Conservation (phyloP, 805 yeast genomes). For the Cyberlindnera meyerae region DNA sequence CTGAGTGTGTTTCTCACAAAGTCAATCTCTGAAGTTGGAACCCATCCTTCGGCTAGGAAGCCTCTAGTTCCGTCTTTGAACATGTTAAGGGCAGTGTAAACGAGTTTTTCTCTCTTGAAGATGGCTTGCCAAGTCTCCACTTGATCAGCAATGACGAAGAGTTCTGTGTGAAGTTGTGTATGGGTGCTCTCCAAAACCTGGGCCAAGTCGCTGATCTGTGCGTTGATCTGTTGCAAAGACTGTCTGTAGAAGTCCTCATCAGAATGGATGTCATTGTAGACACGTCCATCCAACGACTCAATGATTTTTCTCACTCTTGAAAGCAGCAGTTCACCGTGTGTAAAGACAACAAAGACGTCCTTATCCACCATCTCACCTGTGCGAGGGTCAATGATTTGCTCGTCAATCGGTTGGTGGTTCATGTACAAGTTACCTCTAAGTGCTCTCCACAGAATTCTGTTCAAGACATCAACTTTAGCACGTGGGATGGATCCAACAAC, state of each 20-base stretch:
- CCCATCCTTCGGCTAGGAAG: slow-evolving; percentile 94
- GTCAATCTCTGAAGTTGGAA: slow-evolving; percentile 73
- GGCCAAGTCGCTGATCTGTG: slow-evolving; percentile 39
- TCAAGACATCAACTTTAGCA: slow-evolving; percentile 62
- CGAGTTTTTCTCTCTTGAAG: slow-evolving; percentile 74
- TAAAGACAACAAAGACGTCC: slow-evolving; percentile 80
- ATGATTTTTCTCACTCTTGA: slow-evolving; percentile 75
- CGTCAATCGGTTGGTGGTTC: slow-evolving; percentile 66
- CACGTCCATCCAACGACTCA: slow-evolving; percentile 83
- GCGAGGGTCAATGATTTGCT: slow-evolving; percentile 60
- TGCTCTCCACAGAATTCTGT: slow-evolving; percentile 86
- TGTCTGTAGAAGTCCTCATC: slow-evolving; percentile 33
- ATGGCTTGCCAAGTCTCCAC: slow-evolving; percentile 68
- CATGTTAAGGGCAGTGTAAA: slow-evolving; percentile 73
- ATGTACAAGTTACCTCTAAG: slow-evolving; percentile 88
- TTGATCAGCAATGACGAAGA: slow-evolving; percentile 71
- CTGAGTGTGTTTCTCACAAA: slow-evolving; percentile 62
- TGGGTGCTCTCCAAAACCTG: slow-evolving; percentile 62
- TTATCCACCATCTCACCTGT: slow-evolving; percentile 57
- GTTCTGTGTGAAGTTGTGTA: slow-evolving; percentile 68
- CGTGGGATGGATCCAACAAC: slow-evolving; percentile 77
- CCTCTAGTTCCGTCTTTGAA: slow-evolving; percentile 83
- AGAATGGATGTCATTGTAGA: slow-evolving; percentile 48
- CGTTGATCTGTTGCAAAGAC: slow-evolving; percentile 21
- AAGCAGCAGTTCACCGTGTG: slow-evolving; percentile 79